phyloP scores from a whole-genome alignment of 2,329 filamentous ascomycete species.

The Calonectria ilicicola region DNA sequence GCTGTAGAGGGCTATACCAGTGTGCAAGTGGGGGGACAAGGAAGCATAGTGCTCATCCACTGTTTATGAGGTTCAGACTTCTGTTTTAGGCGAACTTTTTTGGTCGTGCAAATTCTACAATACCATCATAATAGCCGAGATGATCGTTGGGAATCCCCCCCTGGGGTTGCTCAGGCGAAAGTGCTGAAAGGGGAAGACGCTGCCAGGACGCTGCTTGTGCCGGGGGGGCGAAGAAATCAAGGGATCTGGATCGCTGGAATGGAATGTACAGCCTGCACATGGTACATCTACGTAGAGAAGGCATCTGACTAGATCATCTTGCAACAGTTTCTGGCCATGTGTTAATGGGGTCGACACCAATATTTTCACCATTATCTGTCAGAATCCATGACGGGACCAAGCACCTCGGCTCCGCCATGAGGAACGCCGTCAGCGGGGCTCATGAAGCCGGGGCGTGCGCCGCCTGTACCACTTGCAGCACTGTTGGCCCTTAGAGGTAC shows the following conservation, averaged over 20 bases:
- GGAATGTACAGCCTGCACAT: slow-evolving; percentile 1
- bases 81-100: slow-evolving; percentile 48
- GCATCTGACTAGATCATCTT: background rate
- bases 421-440: slow-evolving; percentile 17
- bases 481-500: slow-evolving; percentile 23
- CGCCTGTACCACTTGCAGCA: slow-evolving; percentile 3
- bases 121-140: slow-evolving; percentile 26
- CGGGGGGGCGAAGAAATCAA: slow-evolving; percentile 8
- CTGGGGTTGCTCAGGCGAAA: background rate
- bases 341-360: background rate
- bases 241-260: slow-evolving; percentile 10
- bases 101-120: slow-evolving; percentile 49
- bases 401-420: slow-evolving; percentile 19
- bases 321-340: background rate
- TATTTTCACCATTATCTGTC: background rate
- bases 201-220: background rate
- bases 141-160: slow-evolving; percentile 16
- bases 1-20: slow-evolving; percentile 37
- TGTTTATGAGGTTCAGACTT: slow-evolving; percentile 51
- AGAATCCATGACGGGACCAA: slow-evolving; percentile 5
- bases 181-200: slow-evolving; percentile 14
- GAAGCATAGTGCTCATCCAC: slow-evolving; percentile 38
- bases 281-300: background rate
- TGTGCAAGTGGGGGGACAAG: slow-evolving; percentile 20
- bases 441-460: slow-evolving; percentile 17